A percentile compares a stretch with the other conserved stretches of the same genome.
These are phyloP conservation scores for Vitis labrusca DNA, from an alignment of 164 flowering plant species.

Conservation along the genomic window DNA sequence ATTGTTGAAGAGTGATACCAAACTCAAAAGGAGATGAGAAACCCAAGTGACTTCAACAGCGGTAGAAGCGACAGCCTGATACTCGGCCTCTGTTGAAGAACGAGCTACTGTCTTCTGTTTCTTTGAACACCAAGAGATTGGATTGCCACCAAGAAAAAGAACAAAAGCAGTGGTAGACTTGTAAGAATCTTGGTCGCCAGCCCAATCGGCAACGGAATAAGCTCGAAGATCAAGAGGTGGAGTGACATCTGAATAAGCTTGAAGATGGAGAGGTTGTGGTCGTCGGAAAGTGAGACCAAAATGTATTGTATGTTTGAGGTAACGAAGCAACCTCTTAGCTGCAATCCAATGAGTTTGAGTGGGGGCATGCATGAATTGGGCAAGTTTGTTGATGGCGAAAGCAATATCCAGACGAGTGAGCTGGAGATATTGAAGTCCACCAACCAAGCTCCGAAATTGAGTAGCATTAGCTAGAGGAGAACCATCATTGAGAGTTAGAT, in stretches of 20 bases:
- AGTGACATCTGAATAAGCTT: too few species aligned
- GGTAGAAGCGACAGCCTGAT: too few species aligned
- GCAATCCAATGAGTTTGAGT: background rate
- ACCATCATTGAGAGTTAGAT: background rate
- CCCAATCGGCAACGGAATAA: too few species aligned
- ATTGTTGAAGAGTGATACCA: background rate
- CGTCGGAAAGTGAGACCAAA: too few species aligned
- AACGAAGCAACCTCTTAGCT: slow-evolving; percentile 9
- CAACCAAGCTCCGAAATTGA: slow-evolving; percentile 11
- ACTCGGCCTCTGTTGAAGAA: too few species aligned
- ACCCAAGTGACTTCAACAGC: background rate
- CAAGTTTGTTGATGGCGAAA: slow-evolving; percentile 6
- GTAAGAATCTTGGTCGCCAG: background rate
- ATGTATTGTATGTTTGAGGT: slow-evolving; percentile 6
- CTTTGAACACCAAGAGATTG: too few species aligned
- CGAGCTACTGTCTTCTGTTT: too few species aligned
- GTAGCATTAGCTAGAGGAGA: slow-evolving; percentile 7
- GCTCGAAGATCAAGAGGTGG: too few species aligned
- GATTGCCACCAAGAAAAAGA: too few species aligned
- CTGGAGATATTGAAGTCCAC: background rate
- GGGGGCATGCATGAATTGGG: slow-evolving; percentile 6
- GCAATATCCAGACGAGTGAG: slow-evolving; percentile 6
- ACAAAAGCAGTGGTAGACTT: background rate
- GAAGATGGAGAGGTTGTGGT: too few species aligned
- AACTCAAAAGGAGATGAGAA: slow-evolving; percentile 7